phyloP scores from a whole-genome alignment of 208 protist species.

The Tetramitus jugosus region DNA sequence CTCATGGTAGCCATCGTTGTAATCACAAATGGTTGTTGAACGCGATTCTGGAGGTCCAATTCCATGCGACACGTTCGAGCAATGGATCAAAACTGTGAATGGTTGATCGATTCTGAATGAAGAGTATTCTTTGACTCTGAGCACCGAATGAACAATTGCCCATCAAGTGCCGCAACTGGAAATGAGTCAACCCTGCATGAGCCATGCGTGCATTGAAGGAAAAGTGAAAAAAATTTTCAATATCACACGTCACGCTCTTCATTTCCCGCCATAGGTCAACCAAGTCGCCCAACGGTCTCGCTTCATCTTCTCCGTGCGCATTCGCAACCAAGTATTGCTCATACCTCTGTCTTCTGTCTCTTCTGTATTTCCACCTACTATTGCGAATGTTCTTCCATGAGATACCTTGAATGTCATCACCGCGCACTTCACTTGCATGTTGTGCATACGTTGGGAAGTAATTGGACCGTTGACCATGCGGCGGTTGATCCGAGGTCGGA shows the following conservation, averaged over 20 bases:
- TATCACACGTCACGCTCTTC: neutral
- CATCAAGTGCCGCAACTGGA: slow-evolving; percentile 1
- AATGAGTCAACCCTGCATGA: neutral
- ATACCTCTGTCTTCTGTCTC: no score
- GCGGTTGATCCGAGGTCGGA: no score
- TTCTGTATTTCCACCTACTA: neutral
- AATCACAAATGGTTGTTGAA: no score
- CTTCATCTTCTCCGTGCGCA: neutral
- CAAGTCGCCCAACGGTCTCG: slow-evolving; percentile 3
- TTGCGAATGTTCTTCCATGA: neutral
- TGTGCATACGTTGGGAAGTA: neutral
- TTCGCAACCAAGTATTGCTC: neutral
- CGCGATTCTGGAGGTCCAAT: no score
- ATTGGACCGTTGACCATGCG: no score
- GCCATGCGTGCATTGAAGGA: neutral
- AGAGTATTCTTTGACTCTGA: no score
- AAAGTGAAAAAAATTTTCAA: neutral
- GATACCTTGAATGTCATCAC: slow-evolving; percentile 11
- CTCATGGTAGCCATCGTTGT: neutral
- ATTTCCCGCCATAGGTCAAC: no score
- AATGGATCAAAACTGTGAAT: no score
- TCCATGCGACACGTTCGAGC: no score
- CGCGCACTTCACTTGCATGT: neutral
- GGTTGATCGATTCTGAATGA: no score
- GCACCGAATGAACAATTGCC: no score